Conservation (phyloP, 441 rosid species). For the Flueggea neowawraea region DNA sequence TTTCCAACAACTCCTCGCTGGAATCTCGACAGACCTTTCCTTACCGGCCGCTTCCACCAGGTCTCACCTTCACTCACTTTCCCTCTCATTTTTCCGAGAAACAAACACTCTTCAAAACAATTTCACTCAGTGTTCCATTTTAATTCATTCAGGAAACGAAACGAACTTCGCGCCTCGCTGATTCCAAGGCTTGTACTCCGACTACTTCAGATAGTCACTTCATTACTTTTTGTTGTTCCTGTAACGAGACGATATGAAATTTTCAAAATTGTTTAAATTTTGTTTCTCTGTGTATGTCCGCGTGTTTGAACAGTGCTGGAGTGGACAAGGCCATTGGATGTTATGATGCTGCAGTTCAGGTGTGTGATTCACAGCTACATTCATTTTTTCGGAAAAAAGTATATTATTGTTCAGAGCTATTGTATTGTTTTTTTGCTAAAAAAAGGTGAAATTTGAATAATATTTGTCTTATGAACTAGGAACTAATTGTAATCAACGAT, state of each 20-base stretch:
- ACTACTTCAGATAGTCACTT: slow-evolving; percentile 35
- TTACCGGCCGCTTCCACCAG: slow-evolving; percentile 90
- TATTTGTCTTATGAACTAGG: slow-evolving; percentile 38
- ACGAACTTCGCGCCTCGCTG: slow-evolving; percentile 56
- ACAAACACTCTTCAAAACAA: too few relatives aligned
- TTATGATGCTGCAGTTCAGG: slow-evolving; percentile 86
- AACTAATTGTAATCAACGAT: slow-evolving; percentile 88
- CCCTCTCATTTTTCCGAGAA: background rate
- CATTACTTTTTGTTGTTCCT: background rate
- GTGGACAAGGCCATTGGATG: slow-evolving; percentile 71
- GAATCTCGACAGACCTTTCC: slow-evolving; percentile 92
- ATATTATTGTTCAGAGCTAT: too few relatives aligned
- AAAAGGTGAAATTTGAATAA: too few relatives aligned
- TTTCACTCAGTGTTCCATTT: background rate
- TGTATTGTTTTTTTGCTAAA: too few relatives aligned
- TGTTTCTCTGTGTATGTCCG: background rate
- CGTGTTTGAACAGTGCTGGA: slow-evolving; percentile 37
- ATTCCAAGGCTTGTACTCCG: slow-evolving; percentile 30
- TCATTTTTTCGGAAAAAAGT: too few relatives aligned
- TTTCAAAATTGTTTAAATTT: background rate
- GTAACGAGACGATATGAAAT: too few relatives aligned
- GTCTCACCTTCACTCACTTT: slow-evolving; percentile 16
- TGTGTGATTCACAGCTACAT: slow-evolving; percentile 9
- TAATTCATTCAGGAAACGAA: slow-evolving; percentile 49
- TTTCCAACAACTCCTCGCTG: slow-evolving; percentile 76